A percentile compares a stretch with the other conserved stretches of the same genome.
Conservation (phyloP, 2,329 filamentous ascomycete genomes). For the Emergomyces africanus region DNA sequence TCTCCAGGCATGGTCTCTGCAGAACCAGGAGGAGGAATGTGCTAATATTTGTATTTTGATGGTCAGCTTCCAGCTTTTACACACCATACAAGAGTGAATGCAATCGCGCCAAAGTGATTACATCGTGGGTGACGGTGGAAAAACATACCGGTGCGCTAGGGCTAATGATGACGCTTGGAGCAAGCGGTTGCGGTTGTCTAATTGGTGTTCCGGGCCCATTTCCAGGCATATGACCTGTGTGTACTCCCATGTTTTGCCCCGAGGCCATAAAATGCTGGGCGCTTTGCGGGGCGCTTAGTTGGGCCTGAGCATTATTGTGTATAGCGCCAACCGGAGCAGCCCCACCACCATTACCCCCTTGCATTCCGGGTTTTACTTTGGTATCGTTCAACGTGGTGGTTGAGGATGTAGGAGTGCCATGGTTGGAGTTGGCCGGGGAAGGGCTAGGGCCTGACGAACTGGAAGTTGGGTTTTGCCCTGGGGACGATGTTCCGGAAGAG, state of each 20-base stretch:
- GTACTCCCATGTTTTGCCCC: constrained; percentile 18
- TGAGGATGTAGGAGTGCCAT: constrained; percentile 74
- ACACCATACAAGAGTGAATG: neutral
- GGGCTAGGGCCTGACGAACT: constrained; percentile 26
- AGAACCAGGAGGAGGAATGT: constrained; percentile 81
- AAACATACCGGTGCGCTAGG: constrained; percentile 75
- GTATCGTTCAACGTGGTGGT: constrained; percentile 75
- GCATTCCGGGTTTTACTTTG: constrained; percentile 59
- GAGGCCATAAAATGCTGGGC: constrained; percentile 28
- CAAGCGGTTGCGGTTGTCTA: constrained; percentile 49
- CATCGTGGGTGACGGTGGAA: neutral
- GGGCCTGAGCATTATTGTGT: constrained; percentile 15
- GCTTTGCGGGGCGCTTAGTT: constrained; percentile 18
- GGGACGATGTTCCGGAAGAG: constrained; percentile 61
- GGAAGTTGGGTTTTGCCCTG: constrained; percentile 42
- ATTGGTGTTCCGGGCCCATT: constrained; percentile 49
- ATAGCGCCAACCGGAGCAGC: constrained; percentile 13
- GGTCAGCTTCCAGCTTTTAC: neutral
- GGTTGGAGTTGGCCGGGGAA: constrained; percentile 48
- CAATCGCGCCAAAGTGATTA: neutral
- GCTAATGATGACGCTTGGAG: constrained; percentile 87
- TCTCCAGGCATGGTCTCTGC: constrained; percentile 98
- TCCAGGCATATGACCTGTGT: constrained; percentile 24
- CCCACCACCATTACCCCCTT: constrained; percentile 20
- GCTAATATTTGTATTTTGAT: constrained; percentile 42